Evolutionary conservation across 2,329 filamentous ascomycete genomes (phyloP), one percentile per base, ranked within the genome.

Genomic region (Talaromyces atroroseus): DNA sequence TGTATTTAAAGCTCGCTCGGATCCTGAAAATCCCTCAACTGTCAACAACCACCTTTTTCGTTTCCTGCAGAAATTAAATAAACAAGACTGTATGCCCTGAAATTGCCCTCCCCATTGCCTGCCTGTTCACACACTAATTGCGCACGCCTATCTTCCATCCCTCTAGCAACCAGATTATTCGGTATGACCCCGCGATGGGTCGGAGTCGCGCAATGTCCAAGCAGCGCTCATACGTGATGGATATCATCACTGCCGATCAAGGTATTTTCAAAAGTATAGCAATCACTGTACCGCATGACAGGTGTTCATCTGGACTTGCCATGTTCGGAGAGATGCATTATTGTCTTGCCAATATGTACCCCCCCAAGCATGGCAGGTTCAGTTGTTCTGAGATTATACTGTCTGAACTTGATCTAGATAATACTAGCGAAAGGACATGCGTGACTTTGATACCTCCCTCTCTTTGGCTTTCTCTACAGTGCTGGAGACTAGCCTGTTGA

Each of bases 351-450:
- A 16, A 50, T 32, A 50, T 38, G 7, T 54, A 24, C 26, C 20
- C n/a, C n/a, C n/a, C 12, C 24, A 26, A 36, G 38, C 56, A 14
- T 32, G 44, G 14, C 56, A 42, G 52, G 54, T 56, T 60, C 64
- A 62, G 68, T 67, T 36, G 78, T 77, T 86, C 84, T 88, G 84
- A 88, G 85, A 88, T 82, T 76, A 87, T 86, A 88, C 85, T 85
- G 85, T 80, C 76, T 77, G 80, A 89, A 90, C 86, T 89, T 89
- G 86, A 89, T 88, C 85, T 88, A 85, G 84, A 85, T 86, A 88
- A 89, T 88, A 81, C 85, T 85, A 88, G 87, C 87, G 87, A 86
- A 89, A 89, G 87, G 84, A 89, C 83, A 86, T 89, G 87, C 87
- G 87, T 86, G 82, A 83, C 83, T 80, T 76, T 71, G 66, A 72